Base-by-base conservation (phyloP, 2,329 filamentous ascomycete species). In the Fonsecaea erecta region DNA sequence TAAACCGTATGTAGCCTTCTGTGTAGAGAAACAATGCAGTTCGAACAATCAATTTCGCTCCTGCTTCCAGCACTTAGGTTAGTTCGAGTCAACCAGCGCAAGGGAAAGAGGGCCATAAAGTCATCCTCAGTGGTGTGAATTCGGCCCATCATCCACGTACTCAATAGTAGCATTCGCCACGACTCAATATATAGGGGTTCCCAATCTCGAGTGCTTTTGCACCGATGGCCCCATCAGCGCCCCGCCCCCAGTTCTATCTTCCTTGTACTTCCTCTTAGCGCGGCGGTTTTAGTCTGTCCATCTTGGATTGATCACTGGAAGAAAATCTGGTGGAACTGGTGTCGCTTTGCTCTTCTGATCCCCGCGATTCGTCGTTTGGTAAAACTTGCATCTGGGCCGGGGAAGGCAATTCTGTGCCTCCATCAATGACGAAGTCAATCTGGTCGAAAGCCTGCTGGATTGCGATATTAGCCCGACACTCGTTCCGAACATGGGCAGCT, bases 401-500 rank as follows among this genome's bases (percentile, higher is more conserved):
- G n/a, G 70, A 71, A 11, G 70, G 70, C 8, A 72, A 56, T 51
- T 71, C 69, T 18, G 24, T 35, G 12, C 57, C 63, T 9, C 69
- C 64, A 14, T 72, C 64, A 37, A 71, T 70, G 21, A 48, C 35
- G 48, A 72, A 72, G 11, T 70, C 60, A 51, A 72, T 71, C 35
- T 60, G 32, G 3, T 65, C 64, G 48, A 65, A 72, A 3, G 66
- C 68, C 21, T 67, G 58, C 43, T 72, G 66, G 52, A 70, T 68
- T 8, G 62, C 57, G 28, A 66, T 24, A 40, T 69, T 70, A 5
- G 69, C 28, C 26, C 69, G 62, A 54, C 68, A 67, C 46, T 71
- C 69, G 54, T 72, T 72, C 48, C 69, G 54, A 7, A 72, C 70
- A 57, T 72, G 66, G 34, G 69, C 69, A 9, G 69, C 70, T 12